phyloP scores from a whole-genome alignment of 2,329 filamentous ascomycete species.

The Diplodia mutila region DNA sequence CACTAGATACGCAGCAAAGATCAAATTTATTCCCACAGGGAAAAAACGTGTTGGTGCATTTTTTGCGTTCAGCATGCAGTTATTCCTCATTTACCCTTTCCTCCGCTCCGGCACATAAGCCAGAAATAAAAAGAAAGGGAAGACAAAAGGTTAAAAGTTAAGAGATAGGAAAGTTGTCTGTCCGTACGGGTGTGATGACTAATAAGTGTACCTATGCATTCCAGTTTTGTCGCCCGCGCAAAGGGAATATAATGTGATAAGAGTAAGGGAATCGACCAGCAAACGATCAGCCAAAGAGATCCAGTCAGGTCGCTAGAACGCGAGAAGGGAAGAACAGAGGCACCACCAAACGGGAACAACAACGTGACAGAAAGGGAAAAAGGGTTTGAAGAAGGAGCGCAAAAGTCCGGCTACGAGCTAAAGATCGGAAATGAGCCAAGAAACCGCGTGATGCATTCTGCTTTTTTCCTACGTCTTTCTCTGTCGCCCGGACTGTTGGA shows the following conservation, averaged over 20 bases:
- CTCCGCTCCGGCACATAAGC: not conserved
- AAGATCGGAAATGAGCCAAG: not conserved
- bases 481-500: slow-evolving; percentile 2
- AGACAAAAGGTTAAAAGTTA: not conserved
- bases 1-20: not conserved
- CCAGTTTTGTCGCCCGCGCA: slow-evolving; percentile 21
- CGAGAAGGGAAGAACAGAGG: not conserved
- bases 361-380: slow-evolving; percentile 3
- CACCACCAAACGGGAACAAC: not conserved
- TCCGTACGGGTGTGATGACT: not conserved
- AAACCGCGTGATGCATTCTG: slow-evolving; percentile 11
- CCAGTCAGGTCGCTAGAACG: slow-evolving; percentile 4
- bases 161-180: not conserved
- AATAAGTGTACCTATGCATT: slow-evolving; percentile 4
- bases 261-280: not conserved
- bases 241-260: not conserved
- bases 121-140: not conserved
- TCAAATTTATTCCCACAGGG: not conserved
- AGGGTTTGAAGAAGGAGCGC: slow-evolving; percentile 7
- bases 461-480: slow-evolving; percentile 7
- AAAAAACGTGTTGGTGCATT: not conserved
- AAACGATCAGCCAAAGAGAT: not conserved
- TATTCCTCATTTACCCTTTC: slow-evolving; percentile 1
- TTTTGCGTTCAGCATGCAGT: slow-evolving; percentile 12
- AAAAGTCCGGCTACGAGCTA: not conserved